These are phyloP conservation scores for Avicennia marina DNA, from an alignment of 257 asterid genomes.

Conservation along the genomic window DNA sequence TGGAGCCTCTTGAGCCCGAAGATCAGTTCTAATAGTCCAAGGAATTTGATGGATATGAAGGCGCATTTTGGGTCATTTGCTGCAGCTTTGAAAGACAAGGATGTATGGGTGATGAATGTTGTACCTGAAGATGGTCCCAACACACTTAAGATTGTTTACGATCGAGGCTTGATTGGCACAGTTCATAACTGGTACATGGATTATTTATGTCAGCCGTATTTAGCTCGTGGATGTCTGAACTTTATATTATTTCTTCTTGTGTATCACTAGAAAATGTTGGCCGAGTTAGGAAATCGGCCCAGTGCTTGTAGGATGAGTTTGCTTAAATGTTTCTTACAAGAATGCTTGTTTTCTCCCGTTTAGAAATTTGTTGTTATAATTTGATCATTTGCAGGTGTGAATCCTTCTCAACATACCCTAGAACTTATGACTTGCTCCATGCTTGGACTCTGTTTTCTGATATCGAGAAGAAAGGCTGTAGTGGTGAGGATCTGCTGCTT, in stretches of 20 bases:
- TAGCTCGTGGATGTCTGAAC: background rate
- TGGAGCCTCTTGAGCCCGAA: conserved; percentile 64
- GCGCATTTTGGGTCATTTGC: conserved; percentile 84
- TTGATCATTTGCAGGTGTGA: conserved; percentile 54
- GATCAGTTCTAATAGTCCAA: conserved; percentile 45
- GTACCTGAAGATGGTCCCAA: conserved; percentile 85
- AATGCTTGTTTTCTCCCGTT: background rate
- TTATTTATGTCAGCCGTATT: background rate
- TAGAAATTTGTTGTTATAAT: background rate
- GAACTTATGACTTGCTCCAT: conserved; percentile 75
- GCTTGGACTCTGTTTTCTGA: conserved; percentile 76
- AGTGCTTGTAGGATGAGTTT: background rate
- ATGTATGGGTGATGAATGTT: conserved; percentile 89
- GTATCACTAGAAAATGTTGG: background rate
- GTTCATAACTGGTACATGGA: conserved; percentile 69
- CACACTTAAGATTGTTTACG: conserved; percentile 72
- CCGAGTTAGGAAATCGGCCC: background rate
- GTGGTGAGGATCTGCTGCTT: conserved; percentile 72
- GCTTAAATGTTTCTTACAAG: background rate
- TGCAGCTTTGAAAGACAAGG: conserved; percentile 75
- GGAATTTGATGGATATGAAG: conserved; percentile 90
- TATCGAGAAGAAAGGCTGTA: conserved; percentile 75
- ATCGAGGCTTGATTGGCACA: conserved; percentile 80
- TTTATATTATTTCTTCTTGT: background rate
- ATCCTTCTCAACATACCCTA: conserved; percentile 74